phyloP scores from a whole-genome alignment of 164 flowering plant genomes.

The Piper longum region DNA sequence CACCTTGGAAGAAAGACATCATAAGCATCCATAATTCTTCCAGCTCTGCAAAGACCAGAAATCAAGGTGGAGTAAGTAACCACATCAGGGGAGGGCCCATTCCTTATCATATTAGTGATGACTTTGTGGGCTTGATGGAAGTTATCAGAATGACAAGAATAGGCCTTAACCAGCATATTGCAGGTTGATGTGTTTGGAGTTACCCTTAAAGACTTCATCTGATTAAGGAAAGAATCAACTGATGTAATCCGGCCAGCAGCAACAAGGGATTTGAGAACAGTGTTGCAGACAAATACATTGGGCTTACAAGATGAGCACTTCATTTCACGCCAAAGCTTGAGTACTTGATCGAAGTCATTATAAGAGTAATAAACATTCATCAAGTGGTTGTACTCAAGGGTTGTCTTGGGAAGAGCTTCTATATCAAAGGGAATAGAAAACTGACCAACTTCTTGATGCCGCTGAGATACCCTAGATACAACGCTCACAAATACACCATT shows the following conservation, averaged over 20 bases:
- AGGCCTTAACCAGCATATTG: slow-evolving; percentile 2
- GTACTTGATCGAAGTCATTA: slow-evolving; percentile 1
- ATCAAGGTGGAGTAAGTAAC: slow-evolving; percentile 7
- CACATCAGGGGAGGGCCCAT: slow-evolving; percentile 4
- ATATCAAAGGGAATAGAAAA: not conserved
- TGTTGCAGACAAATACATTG: slow-evolving; percentile 1
- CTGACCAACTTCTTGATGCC: not conserved
- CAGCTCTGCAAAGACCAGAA: slow-evolving; percentile 4
- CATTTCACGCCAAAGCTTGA: slow-evolving; percentile 1
- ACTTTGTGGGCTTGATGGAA: slow-evolving; percentile 4
- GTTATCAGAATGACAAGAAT: not conserved
- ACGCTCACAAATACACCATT: not conserved
- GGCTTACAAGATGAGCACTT: not conserved
- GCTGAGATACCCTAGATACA: not conserved
- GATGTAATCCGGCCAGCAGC: not conserved
- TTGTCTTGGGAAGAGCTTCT: not conserved
- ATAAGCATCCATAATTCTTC: slow-evolving; percentile 4
- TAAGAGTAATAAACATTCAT: not conserved
- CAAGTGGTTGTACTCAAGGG: slow-evolving; percentile 1
- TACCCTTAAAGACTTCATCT: not conserved
- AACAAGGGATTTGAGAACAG: slow-evolving; percentile 2
- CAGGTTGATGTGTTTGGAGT: slow-evolving; percentile 2
- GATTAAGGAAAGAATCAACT: not conserved
- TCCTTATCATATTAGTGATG: slow-evolving; percentile 1
- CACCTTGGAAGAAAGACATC: slow-evolving; percentile 1